phyloP scores from a whole-genome alignment of 2,329 filamentous ascomycete genomes.

The Chaetomiaceae sp. region DNA sequence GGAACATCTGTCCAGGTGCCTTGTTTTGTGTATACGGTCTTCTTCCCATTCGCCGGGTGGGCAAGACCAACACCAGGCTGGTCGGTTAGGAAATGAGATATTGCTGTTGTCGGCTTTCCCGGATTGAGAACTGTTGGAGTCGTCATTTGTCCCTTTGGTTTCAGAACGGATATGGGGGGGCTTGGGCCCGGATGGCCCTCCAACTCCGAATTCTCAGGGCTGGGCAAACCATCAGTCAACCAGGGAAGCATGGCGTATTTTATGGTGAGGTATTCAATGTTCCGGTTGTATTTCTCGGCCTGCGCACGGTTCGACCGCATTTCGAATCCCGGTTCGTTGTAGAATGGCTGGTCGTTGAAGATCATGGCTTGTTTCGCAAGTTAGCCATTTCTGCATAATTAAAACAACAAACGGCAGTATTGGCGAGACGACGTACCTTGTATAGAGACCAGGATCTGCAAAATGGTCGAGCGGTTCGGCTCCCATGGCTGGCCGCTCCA shows the following conservation, averaged over 20 bases:
- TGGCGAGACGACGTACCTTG: constrained; percentile 33
- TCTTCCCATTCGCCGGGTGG: too few relatives aligned
- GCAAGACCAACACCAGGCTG: too few relatives aligned
- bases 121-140: too few relatives aligned
- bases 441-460: constrained; percentile 51
- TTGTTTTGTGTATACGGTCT: too few relatives aligned
- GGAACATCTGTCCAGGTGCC: too few relatives aligned
- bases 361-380: constrained; percentile 40
- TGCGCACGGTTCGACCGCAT: constrained; percentile 5
- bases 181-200: too few relatives aligned
- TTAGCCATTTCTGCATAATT: background rate
- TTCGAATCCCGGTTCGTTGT: constrained; percentile 48
- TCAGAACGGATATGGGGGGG: too few relatives aligned
- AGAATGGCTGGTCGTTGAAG: constrained; percentile 48
- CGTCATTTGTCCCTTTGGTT: too few relatives aligned
- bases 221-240: constrained; percentile 21
- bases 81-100: too few relatives aligned
- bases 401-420: too few relatives aligned
- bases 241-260: constrained; percentile 30
- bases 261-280: constrained; percentile 28
- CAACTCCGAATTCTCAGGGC: too few relatives aligned
- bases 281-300: constrained; percentile 30
- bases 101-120: too few relatives aligned
- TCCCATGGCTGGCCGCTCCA: constrained; percentile 46
- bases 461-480: constrained; percentile 41